A percentile compares a stretch with the other conserved stretches of the same genome.
These are phyloP conservation scores for Senna siamea DNA, from an alignment of 306 rosid species.

Conservation along the genomic window DNA sequence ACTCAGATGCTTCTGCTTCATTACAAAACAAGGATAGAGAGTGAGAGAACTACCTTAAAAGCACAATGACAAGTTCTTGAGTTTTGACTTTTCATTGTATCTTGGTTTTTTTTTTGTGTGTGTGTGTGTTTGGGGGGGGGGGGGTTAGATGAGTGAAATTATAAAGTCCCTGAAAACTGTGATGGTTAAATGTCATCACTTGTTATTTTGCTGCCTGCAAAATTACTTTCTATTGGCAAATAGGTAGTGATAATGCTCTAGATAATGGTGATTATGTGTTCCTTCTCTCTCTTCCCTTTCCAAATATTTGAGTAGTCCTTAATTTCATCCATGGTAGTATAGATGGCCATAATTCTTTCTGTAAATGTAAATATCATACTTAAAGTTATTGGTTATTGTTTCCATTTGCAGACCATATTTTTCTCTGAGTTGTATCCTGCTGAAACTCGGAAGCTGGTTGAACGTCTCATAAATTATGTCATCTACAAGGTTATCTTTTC, in stretches of 20 bases:
- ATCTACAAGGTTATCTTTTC: slow-evolving; percentile 79
- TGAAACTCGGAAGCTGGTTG: slow-evolving; percentile 79
- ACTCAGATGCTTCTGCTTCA: slow-evolving; percentile 15
- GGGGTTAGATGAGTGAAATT: slow-evolving; percentile 14
- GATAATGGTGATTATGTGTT: slow-evolving; percentile 10
- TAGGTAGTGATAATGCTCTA: not conserved
- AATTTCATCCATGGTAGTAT: slow-evolving; percentile 14
- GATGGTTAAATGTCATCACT: slow-evolving; percentile 24
- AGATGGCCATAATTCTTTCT: not conserved
- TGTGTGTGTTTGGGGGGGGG: not conserved
- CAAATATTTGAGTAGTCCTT: slow-evolving; percentile 2
- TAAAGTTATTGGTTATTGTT: slow-evolving; percentile 33
- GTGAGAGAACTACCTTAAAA: slow-evolving; percentile 26
- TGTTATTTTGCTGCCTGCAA: slow-evolving; percentile 20
- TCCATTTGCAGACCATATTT: slow-evolving; percentile 76
- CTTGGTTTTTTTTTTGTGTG: too few relatives aligned
- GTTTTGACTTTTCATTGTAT: not conserved
- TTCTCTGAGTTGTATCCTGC: slow-evolving; percentile 80
- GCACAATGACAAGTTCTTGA: not conserved
- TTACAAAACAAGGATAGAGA: slow-evolving; percentile 18
- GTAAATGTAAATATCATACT: slow-evolving; percentile 7
- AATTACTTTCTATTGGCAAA: slow-evolving; percentile 8
- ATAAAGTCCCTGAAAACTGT: slow-evolving; percentile 10
- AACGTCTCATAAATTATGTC: slow-evolving; percentile 85
- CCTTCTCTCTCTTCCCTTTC: slow-evolving; percentile 2